These are phyloP conservation scores for Tricladium varicosporioides DNA, from an alignment of 2,329 filamentous ascomycete genomes.

Conservation along the genomic window DNA sequence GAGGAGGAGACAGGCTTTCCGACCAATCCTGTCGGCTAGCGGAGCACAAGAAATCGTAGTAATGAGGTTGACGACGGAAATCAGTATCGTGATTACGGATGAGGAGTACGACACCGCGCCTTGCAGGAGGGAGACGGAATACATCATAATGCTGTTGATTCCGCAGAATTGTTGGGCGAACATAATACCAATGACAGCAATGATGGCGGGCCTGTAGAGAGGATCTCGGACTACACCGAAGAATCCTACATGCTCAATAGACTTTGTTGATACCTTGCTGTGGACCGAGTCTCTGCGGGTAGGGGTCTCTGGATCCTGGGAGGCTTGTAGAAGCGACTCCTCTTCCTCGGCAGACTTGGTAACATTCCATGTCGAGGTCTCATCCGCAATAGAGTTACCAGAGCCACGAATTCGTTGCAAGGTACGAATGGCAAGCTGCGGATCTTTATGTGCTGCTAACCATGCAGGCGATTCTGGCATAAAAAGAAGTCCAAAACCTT, in stretches of 20 bases:
- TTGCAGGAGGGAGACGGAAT: conserved; percentile 85
- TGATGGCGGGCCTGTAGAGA: conserved; percentile 68
- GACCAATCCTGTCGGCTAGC: conserved; percentile 81
- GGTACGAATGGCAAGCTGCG: conserved; percentile 59
- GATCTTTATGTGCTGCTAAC: conserved; percentile 66
- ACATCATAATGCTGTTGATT: conserved; percentile 98
- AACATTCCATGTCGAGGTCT: conserved; percentile 62
- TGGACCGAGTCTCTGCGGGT: conserved; percentile 24
- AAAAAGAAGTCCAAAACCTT: conserved; percentile 69
- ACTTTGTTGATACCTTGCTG: conserved; percentile 29
- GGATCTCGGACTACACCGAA: conserved; percentile 65
- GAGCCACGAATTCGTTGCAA: conserved; percentile 76
- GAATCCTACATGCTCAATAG: conserved; percentile 52
- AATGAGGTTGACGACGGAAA: conserved; percentile 82
- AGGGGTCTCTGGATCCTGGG: conserved; percentile 17
- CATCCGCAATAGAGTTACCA: conserved; percentile 66
- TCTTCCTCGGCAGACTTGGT: conserved; percentile 32
- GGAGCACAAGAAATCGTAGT: conserved; percentile 81
- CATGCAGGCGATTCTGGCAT: conserved; percentile 87
- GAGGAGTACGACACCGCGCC: conserved; percentile 79
- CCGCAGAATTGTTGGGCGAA: conserved; percentile 88
- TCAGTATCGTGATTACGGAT: conserved; percentile 78
- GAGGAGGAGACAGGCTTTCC: conserved; percentile 79
- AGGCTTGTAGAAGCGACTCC: conserved; percentile 20
- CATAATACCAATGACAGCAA: conserved; percentile 89